Percentiles rank a stretch among this genome's conserved stretches.
Evolutionary conservation across 371 early-diverging fungal genomes (phyloP).

Genomic region (Blakeslea trispora): DNA sequence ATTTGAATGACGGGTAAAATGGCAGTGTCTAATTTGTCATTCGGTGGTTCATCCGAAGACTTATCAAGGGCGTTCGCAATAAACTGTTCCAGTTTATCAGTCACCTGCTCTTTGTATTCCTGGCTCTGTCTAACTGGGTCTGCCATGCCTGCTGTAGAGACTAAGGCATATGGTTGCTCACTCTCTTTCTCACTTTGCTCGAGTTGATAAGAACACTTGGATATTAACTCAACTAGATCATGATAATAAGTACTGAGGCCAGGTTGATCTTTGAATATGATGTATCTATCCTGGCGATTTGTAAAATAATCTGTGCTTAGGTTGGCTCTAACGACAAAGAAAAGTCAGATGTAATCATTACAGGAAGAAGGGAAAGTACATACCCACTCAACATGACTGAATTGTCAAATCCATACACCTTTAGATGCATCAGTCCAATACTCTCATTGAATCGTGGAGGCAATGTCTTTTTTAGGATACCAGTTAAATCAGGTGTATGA

Average conservation of each 20-base stretch:
- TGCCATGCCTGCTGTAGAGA: constrained; percentile 34
- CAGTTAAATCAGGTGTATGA: constrained; percentile 83
- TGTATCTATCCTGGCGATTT: constrained; percentile 94
- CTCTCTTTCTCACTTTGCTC: not conserved
- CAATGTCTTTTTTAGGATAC: constrained; percentile 66
- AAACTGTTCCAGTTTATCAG: constrained; percentile 53
- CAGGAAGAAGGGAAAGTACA: not conserved
- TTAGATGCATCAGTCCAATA: constrained; percentile 94
- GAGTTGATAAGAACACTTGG: constrained; percentile 69
- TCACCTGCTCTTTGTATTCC: constrained; percentile 58
- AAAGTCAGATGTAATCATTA: no score
- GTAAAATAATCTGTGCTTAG: constrained; percentile 93
- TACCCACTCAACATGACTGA: constrained; percentile 88
- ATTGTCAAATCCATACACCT: constrained; percentile 90
- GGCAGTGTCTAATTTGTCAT: constrained; percentile 59
- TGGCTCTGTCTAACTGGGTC: constrained; percentile 70
- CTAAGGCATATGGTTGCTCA: constrained; percentile 25
- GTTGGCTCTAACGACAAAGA: constrained; percentile 76
- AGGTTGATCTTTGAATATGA: constrained; percentile 59
- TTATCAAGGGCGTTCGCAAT: constrained; percentile 33
- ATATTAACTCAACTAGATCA: constrained; percentile 64
- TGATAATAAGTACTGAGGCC: constrained; percentile 71
- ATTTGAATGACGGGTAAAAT: constrained; percentile 88
- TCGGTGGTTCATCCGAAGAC: not conserved
- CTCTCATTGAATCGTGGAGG: constrained; percentile 92